Base-by-base conservation (phyloP, 2,329 filamentous ascomycete genomes). In the Colletotrichum tanaceti region DNA sequence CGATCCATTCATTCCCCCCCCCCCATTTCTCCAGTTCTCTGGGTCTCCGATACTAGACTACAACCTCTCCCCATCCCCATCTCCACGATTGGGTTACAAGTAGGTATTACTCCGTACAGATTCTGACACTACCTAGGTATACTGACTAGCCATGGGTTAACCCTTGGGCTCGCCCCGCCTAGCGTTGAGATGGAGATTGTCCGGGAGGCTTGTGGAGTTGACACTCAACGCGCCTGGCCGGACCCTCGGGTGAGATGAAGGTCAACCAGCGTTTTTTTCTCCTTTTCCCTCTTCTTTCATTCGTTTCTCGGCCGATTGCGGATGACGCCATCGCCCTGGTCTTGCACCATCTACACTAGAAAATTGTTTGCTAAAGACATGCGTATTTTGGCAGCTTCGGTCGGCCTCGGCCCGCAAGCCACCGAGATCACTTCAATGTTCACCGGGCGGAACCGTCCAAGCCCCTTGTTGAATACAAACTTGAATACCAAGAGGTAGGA, bases 181-280 rank as follows among this genome's bases (percentile, higher is more conserved):
- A 63, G 44, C 52, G 20, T 52, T 52, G 62, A 22, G 18, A 50
- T 66, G 62, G 66, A 69, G 57, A 66, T 66, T 69, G 66, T 57
- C 62, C 55, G 50, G 50, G 62, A 57, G 28, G 39, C 14, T 10
- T 57, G 66, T 52, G 62, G 62, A 32, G 46, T 54, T 54, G 38
- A 24, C 35, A 38, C 13, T 53, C 32, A 6, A 35, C 43, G 44
- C 9, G 9, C 2, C 18, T 41, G 13, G 20, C 46, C 49, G 57
- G 35, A 41, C 41, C 18, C 55, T 58, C 55, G 20, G 20, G n/a
- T 58, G 18, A 11, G 35, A 24, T 39, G 49, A 18, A 41, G 2
- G 22, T 11, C 32, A 24, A 38, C 11, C 5, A 5, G 28, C 55
- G 41, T 58, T 20, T 11, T 38, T 47, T 9, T 9, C 28, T 28